phyloP scores from a whole-genome alignment of 148 eudicot species.

The Silene conica region DNA sequence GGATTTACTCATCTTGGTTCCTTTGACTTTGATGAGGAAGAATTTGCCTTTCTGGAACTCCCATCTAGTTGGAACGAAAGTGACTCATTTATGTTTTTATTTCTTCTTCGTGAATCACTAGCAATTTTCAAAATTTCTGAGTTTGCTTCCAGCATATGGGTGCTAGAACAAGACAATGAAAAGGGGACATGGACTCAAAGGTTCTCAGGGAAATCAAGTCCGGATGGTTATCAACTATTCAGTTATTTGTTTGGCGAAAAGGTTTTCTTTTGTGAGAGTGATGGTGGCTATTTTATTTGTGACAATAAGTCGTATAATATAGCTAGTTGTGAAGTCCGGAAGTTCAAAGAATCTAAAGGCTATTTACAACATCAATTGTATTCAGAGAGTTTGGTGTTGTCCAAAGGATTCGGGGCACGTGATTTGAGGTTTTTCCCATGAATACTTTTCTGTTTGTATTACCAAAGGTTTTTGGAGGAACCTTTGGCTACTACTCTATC shows the following conservation, averaged over 20 bases:
- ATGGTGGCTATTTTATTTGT: background rate
- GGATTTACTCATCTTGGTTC: background rate
- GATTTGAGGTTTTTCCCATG: background rate
- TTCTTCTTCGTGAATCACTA: background rate
- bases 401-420: background rate
- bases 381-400: constrained; percentile 3
- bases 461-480: too few species aligned
- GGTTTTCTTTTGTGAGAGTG: background rate
- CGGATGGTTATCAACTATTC: too few species aligned
- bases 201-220: too few species aligned
- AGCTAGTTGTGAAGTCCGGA: background rate
- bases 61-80: background rate
- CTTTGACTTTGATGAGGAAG: constrained; percentile 4
- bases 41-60: background rate
- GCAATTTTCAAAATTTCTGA: background rate
- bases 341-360: background rate
- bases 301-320: background rate
- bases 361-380: background rate
- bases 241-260: background rate
- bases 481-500: too few species aligned
- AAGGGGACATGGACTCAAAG: too few species aligned
- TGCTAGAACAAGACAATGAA: too few species aligned
- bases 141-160: too few species aligned
- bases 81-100: background rate
- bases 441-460: too few species aligned